These are phyloP conservation scores for Jasminum sambac DNA, from an alignment of 257 asterid species.

Conservation along the genomic window DNA sequence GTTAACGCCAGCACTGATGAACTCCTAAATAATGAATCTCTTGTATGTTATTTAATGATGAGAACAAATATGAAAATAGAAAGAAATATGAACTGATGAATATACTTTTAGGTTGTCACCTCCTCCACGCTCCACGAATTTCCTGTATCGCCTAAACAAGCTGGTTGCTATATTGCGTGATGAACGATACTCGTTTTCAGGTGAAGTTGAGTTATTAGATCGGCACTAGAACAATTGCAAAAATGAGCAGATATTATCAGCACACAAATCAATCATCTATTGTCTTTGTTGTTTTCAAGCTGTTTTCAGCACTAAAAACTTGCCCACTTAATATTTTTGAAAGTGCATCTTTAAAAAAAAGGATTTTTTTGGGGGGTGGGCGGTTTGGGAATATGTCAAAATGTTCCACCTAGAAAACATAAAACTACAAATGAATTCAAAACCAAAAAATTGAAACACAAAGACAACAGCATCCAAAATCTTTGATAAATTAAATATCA, in stretches of 20 bases:
- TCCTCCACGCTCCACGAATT: constrained; percentile 90
- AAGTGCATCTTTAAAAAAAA: too few species aligned
- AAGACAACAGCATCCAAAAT: too few species aligned
- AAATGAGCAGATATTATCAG: constrained; percentile 5
- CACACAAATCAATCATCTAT: neutral
- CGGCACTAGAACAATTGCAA: constrained; percentile 49
- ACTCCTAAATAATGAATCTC: constrained; percentile 58
- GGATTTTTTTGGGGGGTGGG: too few species aligned
- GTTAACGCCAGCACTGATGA: constrained; percentile 89
- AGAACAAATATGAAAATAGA: constrained; percentile 13
- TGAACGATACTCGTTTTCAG: constrained; percentile 84
- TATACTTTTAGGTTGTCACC: constrained; percentile 93
- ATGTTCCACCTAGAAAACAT: too few species aligned
- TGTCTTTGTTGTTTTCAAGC: neutral
- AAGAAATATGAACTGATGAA: constrained; percentile 23
- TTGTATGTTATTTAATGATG: constrained; percentile 16
- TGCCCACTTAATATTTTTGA: too few species aligned
- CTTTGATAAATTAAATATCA: neutral
- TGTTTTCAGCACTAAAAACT: too few species aligned
- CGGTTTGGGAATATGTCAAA: too few species aligned
- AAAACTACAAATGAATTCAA: too few species aligned
- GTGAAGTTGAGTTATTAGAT: constrained; percentile 65
- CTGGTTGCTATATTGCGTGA: constrained; percentile 93
- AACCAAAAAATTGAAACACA: too few species aligned
- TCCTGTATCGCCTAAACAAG: constrained; percentile 81